Evolutionary conservation across 1,284 basidiomycete species (phyloP).

Genomic region (Malassezia sp.): DNA sequence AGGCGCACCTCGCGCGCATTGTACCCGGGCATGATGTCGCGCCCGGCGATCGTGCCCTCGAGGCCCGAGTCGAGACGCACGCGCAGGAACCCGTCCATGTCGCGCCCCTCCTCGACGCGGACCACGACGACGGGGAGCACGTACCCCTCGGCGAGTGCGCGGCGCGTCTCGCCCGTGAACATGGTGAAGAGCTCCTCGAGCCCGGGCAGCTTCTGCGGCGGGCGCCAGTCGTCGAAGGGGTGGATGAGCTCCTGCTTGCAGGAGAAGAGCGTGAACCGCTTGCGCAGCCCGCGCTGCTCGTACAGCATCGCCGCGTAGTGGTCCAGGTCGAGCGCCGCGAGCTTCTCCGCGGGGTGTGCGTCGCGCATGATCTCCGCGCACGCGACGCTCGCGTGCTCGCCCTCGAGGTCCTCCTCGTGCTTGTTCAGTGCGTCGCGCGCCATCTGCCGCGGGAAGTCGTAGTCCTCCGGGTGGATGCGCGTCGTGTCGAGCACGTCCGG

Average conservation of each 20-base stretch:
- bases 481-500: conserved; percentile 89
- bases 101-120: conserved; percentile 49
- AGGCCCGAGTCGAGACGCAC: conserved; percentile 83
- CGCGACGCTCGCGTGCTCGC: conserved; percentile 34
- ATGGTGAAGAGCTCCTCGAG: conserved; percentile 80
- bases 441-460: conserved; percentile 96
- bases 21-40: conserved; percentile 27
- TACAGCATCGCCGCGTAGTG: conserved; percentile 83
- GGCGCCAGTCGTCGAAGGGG: conserved; percentile 71
- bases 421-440: conserved; percentile 90
- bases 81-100: conserved; percentile 48
- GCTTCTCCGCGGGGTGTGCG: conserved; percentile 64
- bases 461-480: conserved; percentile 94
- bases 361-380: conserved; percentile 66
- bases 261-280: conserved; percentile 61
- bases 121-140: conserved; percentile 73
- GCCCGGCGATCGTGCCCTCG: conserved; percentile 42
- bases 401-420: conserved; percentile 43
- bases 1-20: conserved; percentile 24
- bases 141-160: conserved; percentile 66
- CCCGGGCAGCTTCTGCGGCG: conserved; percentile 58
- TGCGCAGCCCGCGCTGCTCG: conserved; percentile 51
- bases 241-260: conserved; percentile 62
- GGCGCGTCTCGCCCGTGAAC: conserved; percentile 81
- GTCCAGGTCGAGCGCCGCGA: conserved; percentile 84